Evolutionary conservation across 441 rosid species (phyloP).

Genomic region (Mallotus japonicus): DNA sequence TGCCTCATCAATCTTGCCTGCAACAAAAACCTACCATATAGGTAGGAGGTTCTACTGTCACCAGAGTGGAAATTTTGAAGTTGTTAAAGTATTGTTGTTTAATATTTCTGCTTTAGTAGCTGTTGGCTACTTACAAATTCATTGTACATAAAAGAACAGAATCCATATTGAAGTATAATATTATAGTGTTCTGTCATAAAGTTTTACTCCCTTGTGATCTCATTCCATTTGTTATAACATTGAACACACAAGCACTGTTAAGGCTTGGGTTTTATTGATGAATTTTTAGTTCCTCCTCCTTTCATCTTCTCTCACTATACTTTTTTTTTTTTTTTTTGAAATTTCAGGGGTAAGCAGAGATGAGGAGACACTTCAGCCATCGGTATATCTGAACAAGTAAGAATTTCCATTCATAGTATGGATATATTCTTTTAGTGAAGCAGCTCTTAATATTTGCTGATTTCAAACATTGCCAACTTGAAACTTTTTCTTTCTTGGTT

Average conservation of each 20-base stretch:
- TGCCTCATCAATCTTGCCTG: constrained; percentile 81
- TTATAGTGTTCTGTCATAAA: too few relatives aligned
- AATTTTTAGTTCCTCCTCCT: not conserved
- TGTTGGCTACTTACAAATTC: not conserved
- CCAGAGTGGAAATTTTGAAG: not conserved
- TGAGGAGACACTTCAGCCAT: constrained; percentile 81
- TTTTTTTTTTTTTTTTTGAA: constrained; percentile 13
- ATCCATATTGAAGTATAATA: not conserved
- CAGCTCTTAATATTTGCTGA: not conserved
- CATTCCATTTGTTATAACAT: too few relatives aligned
- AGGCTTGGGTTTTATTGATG: too few relatives aligned
- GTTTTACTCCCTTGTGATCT: too few relatives aligned
- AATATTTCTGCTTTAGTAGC: not conserved
- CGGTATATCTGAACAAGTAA: constrained; percentile 81
- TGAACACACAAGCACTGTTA: too few relatives aligned
- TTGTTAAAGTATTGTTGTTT: not conserved
- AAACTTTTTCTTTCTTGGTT: not conserved
- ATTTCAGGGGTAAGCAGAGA: constrained; percentile 71
- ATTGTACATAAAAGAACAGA: not conserved
- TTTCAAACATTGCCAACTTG: not conserved
- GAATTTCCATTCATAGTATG: constrained; percentile 22
- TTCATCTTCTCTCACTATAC: too few relatives aligned
- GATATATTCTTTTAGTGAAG: not conserved
- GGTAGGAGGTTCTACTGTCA: constrained; percentile 39
- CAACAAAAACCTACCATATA: constrained; percentile 77